phyloP scores from a whole-genome alignment of 2,329 filamentous ascomycete genomes.

The Mycogone perniciosa region DNA sequence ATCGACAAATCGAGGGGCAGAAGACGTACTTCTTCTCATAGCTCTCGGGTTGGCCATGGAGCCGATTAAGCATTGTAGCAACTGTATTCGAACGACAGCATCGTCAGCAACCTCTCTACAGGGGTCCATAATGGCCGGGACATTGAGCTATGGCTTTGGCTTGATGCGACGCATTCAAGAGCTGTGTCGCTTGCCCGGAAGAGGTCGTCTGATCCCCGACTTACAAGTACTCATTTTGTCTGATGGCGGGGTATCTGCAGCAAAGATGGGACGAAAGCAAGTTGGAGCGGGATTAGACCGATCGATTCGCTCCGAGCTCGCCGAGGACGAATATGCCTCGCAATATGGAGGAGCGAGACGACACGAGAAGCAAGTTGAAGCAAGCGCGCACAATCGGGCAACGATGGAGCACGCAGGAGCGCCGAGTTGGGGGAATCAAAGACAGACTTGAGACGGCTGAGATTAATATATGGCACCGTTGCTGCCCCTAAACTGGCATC shows the following conservation, averaged over 20 bases:
- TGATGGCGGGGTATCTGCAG: not conserved
- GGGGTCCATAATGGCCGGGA: not conserved
- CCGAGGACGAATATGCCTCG: not conserved
- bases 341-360: not conserved
- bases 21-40: slow-evolving; percentile 87
- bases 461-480: slow-evolving; percentile 5
- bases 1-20: not conserved
- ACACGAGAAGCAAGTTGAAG: not conserved
- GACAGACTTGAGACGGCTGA: slow-evolving; percentile 3
- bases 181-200: too few species aligned
- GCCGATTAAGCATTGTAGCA: slow-evolving; percentile 86
- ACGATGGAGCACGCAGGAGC: not conserved
- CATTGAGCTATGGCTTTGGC: too few species aligned
- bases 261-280: not conserved
- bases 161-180: not conserved
- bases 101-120: not conserved
- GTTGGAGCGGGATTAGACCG: not conserved
- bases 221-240: too few species aligned
- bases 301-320: not conserved
- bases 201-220: not conserved
- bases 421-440: slow-evolving; percentile 6
- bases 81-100: slow-evolving; percentile 43
- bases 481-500: too few species aligned
- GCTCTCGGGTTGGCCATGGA: slow-evolving; percentile 92
- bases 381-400: not conserved